These are phyloP conservation scores for Tricholomella constricta DNA, from an alignment of 768 basidiomycete genomes.

Conservation along the genomic window DNA sequence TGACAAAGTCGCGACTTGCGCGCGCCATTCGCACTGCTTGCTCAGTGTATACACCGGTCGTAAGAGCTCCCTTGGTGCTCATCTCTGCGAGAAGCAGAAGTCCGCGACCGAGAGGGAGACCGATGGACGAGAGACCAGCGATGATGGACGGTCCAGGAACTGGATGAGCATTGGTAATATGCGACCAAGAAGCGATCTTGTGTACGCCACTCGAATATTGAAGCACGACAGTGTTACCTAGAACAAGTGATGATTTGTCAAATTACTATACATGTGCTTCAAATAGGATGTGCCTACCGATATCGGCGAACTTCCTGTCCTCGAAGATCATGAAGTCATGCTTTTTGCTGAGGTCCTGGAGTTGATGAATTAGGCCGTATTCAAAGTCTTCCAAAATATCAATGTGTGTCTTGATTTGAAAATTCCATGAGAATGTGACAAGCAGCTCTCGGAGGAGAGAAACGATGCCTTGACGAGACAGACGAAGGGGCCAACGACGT, in stretches of 20 bases:
- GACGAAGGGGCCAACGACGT: slow-evolving; percentile 84
- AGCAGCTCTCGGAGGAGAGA: slow-evolving; percentile 17
- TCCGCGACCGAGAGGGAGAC: slow-evolving; percentile 81
- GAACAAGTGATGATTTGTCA: background rate
- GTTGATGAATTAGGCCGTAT: slow-evolving; percentile 60
- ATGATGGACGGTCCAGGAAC: slow-evolving; percentile 96
- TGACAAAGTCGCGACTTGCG: slow-evolving; percentile 79
- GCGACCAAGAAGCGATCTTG: slow-evolving; percentile 93
- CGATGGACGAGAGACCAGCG: slow-evolving; percentile 85
- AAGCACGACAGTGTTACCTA: slow-evolving; percentile 94
- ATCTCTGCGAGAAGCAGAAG: slow-evolving; percentile 94
- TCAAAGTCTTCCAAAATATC: slow-evolving; percentile 96
- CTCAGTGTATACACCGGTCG: slow-evolving; percentile 80
- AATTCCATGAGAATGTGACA: slow-evolving; percentile 26
- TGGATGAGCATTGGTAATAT: slow-evolving; percentile 96
- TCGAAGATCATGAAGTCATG: slow-evolving; percentile 97
- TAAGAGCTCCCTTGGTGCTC: slow-evolving; percentile 88
- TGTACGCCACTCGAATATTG: slow-evolving; percentile 94
- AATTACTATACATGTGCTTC: background rate
- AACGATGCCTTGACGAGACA: slow-evolving; percentile 89
- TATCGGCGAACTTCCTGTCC: slow-evolving; percentile 98
- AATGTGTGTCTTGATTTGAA: slow-evolving; percentile 79
- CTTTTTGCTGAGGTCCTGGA: slow-evolving; percentile 71
- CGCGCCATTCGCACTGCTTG: slow-evolving; percentile 89
- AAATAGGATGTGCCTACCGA: slow-evolving; percentile 56